Evolutionary conservation across 2,329 filamentous ascomycete species (phyloP).

Genomic region (Parastagonospora nodorum): DNA sequence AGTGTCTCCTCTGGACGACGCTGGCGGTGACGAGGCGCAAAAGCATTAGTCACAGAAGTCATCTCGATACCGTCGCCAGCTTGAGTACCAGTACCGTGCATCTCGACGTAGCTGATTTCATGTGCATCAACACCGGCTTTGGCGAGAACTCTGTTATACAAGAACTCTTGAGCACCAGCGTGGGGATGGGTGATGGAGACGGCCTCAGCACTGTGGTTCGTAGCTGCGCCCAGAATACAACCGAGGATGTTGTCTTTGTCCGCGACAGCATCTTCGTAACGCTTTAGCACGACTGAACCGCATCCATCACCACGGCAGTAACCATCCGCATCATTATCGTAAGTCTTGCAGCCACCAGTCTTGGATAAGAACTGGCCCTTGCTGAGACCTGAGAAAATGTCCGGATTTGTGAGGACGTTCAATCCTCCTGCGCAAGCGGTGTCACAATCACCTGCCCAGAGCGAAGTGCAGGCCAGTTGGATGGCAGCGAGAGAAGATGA

Average conservation of each 20-base stretch:
- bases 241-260: constrained; percentile 76
- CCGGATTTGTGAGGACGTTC: constrained; percentile 79
- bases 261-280: constrained; percentile 75
- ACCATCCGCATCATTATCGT: constrained; percentile 79
- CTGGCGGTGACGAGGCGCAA: constrained; percentile 60
- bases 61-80: constrained; percentile 84
- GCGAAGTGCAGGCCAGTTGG: constrained; percentile 71
- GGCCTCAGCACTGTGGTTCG: constrained; percentile 81
- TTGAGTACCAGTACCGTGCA: constrained; percentile 89
- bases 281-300: constrained; percentile 76
- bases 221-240: constrained; percentile 74
- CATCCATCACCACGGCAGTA: constrained; percentile 82
- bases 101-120: constrained; percentile 82
- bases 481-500: constrained; percentile 76
- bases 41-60: constrained; percentile 71
- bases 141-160: constrained; percentile 73
- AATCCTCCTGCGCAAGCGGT: constrained; percentile 80
- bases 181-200: constrained; percentile 86
- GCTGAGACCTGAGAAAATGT: constrained; percentile 76
- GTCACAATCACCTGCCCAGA: constrained; percentile 78
- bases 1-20: constrained; percentile 56
- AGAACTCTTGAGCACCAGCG: constrained; percentile 72
- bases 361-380: constrained; percentile 79
- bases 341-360: constrained; percentile 78
- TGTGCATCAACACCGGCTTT: constrained; percentile 75